Evolutionary conservation across 805 yeast species (phyloP).

Genomic region (Candida wancherniae): DNA sequence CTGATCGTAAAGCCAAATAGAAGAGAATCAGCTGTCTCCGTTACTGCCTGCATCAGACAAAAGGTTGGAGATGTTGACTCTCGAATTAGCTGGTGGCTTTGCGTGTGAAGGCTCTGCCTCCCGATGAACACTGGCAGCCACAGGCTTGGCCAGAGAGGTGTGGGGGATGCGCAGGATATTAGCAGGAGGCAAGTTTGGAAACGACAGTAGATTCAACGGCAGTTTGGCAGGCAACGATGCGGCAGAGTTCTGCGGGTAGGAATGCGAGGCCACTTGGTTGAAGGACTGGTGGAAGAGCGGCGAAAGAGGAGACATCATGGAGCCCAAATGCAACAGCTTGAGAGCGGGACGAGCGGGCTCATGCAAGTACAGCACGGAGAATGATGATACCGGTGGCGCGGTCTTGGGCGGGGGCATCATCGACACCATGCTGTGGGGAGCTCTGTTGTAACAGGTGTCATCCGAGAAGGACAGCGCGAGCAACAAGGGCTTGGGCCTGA

Average conservation of each 20-base stretch:
- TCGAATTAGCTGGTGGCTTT: no score
- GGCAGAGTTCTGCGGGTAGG: no score
- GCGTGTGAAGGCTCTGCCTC: no score
- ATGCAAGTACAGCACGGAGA: slow-evolving; percentile 4
- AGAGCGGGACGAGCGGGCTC: slow-evolving; percentile 16
- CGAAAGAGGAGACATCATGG: slow-evolving; percentile 33
- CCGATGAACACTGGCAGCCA: no score
- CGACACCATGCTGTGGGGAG: slow-evolving; percentile 1
- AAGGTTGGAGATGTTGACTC: slow-evolving; percentile 4
- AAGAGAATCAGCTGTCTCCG: no score
- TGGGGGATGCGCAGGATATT: no score
- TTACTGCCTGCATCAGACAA: slow-evolving; percentile 1
- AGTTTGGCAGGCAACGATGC: no score
- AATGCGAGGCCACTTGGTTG: slow-evolving; percentile 18
- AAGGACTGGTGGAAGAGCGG: slow-evolving; percentile 39
- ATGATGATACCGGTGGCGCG: slow-evolving; percentile 22
- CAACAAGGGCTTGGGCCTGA: slow-evolving; percentile 37
- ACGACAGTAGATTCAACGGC: no score
- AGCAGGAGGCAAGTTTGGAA: no score
- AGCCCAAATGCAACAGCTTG: slow-evolving; percentile 7
- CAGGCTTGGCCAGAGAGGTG: no score
- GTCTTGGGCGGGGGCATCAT: slow-evolving; percentile 17
- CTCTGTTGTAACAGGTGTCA: slow-evolving; percentile 11
- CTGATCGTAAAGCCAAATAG: no score
- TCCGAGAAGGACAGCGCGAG: slow-evolving; percentile 29